Evolutionary conservation across 768 basidiomycete genomes (phyloP), one percentile per base, ranked within the genome.

Genomic region (Tulasnella sp.): DNA sequence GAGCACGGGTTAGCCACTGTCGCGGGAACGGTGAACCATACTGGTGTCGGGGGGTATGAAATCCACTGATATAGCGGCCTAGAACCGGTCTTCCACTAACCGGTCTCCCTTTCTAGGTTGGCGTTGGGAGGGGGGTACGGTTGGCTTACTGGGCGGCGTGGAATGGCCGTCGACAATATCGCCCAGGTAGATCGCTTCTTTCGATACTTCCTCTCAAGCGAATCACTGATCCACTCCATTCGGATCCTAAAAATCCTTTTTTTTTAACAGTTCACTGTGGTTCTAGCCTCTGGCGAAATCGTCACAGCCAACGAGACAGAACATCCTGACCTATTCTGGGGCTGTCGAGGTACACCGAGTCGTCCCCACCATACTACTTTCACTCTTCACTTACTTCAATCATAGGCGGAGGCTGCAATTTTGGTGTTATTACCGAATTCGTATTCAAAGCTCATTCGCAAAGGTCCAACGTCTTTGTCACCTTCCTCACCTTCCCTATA

Each of bases 101-200:
- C 9, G 11, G 7, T n/a, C 6, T 26, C 0, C 23, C 11, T 23
- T 72, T 11, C 20, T 46, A 55, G 88, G 3, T 84, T 89, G 6
- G 84, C 84, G 15, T 83, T 90, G 20, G 89, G 89, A 51, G 89
- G 89, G 9, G 89, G 89, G 1, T 88, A 86, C 78, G 89, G 89
- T 23, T 89, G 84, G 84, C 85, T 90, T 13, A 86, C 84, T 55
- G 84, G 81, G 29, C 79, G 81, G 42, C 79, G 81, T 74, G 82
- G 82, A 32, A 77, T 82, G 23, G 79, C 74, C 35, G 74, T 82
- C 69, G 82, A 82, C 77, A 81, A 82, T 69, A 46, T 82, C n/a
- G 57, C 83, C 11, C 79, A 82, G 79, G 84, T 82, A 20, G 2
- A n/a, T 72, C 5, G 23, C 42, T 23, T 16, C 35, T 10, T 46